A percentile compares a stretch with the other conserved stretches of the same genome.
phyloP scores from a whole-genome alignment of 176 grass and related monocot genomes.

The Eragrostis curvula region DNA sequence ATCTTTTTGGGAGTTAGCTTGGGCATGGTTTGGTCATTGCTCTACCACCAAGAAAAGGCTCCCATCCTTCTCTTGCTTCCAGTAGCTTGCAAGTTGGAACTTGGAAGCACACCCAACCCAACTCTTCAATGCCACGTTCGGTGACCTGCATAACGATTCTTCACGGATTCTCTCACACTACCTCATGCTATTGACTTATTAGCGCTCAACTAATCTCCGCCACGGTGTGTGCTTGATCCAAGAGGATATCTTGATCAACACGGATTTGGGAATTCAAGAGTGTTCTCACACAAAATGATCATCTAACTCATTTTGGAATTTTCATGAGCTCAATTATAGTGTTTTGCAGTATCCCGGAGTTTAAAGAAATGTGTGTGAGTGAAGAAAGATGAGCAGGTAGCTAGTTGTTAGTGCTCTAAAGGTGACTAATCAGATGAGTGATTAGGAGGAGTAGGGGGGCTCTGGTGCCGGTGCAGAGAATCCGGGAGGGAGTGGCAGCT shows the following conservation, averaged over 20 bases:
- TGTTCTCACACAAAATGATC: not conserved
- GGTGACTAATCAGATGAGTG: not conserved
- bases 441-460: conserved; percentile 14
- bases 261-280: no score
- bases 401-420: not conserved
- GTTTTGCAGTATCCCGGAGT: not conserved
- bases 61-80: not conserved
- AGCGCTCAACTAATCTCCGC: not conserved
- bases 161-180: not conserved
- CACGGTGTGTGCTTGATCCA: not conserved
- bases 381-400: not conserved
- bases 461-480: conserved; percentile 30
- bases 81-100: conserved; percentile 9
- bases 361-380: not conserved
- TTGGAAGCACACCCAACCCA: conserved; percentile 31
- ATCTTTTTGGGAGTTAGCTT: conserved; percentile 38
- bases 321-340: not conserved
- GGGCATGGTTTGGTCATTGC: conserved; percentile 47
- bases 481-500: conserved; percentile 34
- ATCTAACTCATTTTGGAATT: not conserved
- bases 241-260: not conserved
- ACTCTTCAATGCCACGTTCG: conserved; percentile 22
- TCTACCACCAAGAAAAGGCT: conserved; percentile 52
- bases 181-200: not conserved
- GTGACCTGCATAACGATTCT: conserved; percentile 9